Percentiles rank a stretch among this genome's conserved stretches.
Evolutionary conservation across 768 basidiomycete genomes (phyloP).

Genomic region (Coprinellus micaceus): DNA sequence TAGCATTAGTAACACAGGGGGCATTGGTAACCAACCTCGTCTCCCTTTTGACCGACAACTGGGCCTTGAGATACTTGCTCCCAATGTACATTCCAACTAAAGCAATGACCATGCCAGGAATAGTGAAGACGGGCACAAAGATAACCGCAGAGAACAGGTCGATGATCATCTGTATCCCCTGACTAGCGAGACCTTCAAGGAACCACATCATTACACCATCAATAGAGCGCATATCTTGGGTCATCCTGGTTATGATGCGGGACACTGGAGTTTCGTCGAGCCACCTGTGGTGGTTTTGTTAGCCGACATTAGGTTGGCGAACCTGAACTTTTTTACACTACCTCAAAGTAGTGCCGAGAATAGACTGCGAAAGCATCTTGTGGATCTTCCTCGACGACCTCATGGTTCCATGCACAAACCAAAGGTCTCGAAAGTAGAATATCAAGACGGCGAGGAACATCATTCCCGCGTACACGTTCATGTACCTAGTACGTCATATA

Average conservation of each 20-base stretch:
- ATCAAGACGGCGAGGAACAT: slow-evolving; percentile 11
- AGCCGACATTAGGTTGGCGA: background rate
- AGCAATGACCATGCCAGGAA: slow-evolving; percentile 41
- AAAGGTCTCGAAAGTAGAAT: slow-evolving; percentile 31
- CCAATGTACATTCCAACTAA: slow-evolving; percentile 42
- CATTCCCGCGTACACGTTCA: slow-evolving; percentile 25
- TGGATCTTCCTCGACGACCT: slow-evolving; percentile 57
- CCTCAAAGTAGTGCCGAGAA: slow-evolving; percentile 63
- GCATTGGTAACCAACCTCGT: slow-evolving; percentile 33
- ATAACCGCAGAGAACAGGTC: slow-evolving; percentile 42
- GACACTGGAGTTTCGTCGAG: slow-evolving; percentile 43
- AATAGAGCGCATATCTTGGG: slow-evolving; percentile 62
- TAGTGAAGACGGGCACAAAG: slow-evolving; percentile 42
- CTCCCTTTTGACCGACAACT: slow-evolving; percentile 47
- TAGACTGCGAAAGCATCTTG: slow-evolving; percentile 43
- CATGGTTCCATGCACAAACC: slow-evolving; percentile 46
- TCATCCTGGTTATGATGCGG: slow-evolving; percentile 63
- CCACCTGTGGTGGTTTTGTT: slow-evolving; percentile 32
- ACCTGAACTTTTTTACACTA: slow-evolving; percentile 17
- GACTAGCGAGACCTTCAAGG: slow-evolving; percentile 25
- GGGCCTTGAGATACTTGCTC: slow-evolving; percentile 42
- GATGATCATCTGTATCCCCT: slow-evolving; percentile 34
- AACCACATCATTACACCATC: slow-evolving; percentile 39
- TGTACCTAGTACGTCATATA: slow-evolving; percentile 45
- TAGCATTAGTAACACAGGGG: background rate